Base-by-base conservation (phyloP, 257 asterid genomes). In the Petunia secreta region DNA sequence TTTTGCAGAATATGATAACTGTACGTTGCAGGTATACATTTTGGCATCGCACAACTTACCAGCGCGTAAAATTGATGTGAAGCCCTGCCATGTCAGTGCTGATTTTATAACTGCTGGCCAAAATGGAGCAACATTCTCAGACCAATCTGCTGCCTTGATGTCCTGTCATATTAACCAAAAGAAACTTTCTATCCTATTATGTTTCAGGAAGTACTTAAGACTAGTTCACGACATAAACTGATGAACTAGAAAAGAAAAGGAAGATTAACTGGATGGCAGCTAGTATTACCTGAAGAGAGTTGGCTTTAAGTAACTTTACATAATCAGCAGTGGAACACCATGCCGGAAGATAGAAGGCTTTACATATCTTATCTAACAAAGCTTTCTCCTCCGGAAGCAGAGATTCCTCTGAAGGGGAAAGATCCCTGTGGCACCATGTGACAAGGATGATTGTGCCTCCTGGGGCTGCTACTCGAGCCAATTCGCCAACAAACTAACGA, bases 391-490 rank as follows among this genome's bases (percentile, higher is more conserved):
- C 92, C 44, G 89, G 91, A 65, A 46, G 79, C 55, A 96, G 83
- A 2, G 94, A 90, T 48, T 88, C 85, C 82, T 92, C 99, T 1
- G 86, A 80, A 40, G 98, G 89, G 55, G 96, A 88, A 65, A 96
- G 94, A 86, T 96, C 92, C 84, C 99, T 88, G 78, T 96, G 99
- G 87, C 99, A 96, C 98, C 99, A 96, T 6, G 99, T 96, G 15
- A 96, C 98, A 48, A 96, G 85, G 46, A 96, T 94, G 58, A 96
- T 91, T n/a, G 89, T 92, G 44, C 97, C 97, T 8, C 99, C 98
- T 0, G 99, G 99, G 54, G 97, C 97, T 13, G 91, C 97, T 85
- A 96, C 99, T 34, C 99, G 92, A 82, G 84, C 98, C 43, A 96
- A 90, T 89, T 96, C 99, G 36, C 85, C 82, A 40, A 96, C 97